These are phyloP conservation scores for Catharanthus roseus DNA, from an alignment of 257 asterid genomes.

Conservation along the genomic window DNA sequence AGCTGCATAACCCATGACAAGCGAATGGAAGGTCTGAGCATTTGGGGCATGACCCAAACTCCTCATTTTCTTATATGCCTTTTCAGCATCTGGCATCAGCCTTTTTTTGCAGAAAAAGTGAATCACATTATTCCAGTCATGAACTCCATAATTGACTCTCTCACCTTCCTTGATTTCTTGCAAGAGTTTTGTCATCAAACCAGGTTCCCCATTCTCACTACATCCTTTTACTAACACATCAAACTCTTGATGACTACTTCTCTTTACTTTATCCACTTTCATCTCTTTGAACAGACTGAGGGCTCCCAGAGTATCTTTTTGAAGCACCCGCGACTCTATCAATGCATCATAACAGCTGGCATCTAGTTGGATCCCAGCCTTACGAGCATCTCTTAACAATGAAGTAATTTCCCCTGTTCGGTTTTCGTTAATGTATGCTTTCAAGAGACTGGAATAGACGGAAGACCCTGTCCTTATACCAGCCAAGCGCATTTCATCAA, in stretches of 20 bases:
- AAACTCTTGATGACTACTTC: slow-evolving; percentile 37
- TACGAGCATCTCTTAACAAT: slow-evolving; percentile 75
- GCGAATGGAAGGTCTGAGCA: slow-evolving; percentile 83
- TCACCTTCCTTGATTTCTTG: slow-evolving; percentile 78
- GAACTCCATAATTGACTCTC: slow-evolving; percentile 58
- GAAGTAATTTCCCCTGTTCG: slow-evolving; percentile 53
- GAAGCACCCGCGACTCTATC: slow-evolving; percentile 60
- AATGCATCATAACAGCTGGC: slow-evolving; percentile 59
- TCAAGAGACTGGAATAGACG: slow-evolving; percentile 67
- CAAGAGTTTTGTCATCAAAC: slow-evolving; percentile 63
- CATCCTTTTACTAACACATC: slow-evolving; percentile 33
- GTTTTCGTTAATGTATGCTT: slow-evolving; percentile 62
- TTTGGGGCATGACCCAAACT: slow-evolving; percentile 70
- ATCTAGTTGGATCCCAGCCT: slow-evolving; percentile 75
- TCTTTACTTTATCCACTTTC: slow-evolving; percentile 74
- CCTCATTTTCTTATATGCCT: slow-evolving; percentile 86
- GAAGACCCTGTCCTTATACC: slow-evolving; percentile 68
- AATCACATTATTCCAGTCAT: slow-evolving; percentile 83
- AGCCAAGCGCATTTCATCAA: slow-evolving; percentile 85
- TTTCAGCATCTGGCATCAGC: slow-evolving; percentile 88
- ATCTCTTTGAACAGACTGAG: slow-evolving; percentile 75
- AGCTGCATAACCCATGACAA: slow-evolving; percentile 83
- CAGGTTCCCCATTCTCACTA: slow-evolving; percentile 36
- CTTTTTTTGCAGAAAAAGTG: slow-evolving; percentile 90
- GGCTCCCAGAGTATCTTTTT: slow-evolving; percentile 68